Evolutionary conservation across 176 grass and related monocot species (phyloP).

Genomic region (Zoysia japonica): DNA sequence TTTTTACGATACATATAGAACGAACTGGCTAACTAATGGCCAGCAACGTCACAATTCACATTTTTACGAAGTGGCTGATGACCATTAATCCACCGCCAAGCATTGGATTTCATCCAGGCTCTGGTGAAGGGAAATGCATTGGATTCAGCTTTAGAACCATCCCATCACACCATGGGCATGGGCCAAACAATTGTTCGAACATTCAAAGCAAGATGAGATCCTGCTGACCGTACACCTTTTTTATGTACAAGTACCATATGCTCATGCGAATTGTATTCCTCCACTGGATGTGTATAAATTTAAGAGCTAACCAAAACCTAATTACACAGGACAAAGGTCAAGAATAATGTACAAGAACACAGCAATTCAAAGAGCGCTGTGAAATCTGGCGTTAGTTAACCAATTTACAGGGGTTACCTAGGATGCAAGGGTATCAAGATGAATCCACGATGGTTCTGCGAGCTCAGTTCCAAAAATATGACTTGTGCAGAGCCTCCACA

Average conservation of each 20-base stretch:
- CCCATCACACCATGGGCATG: neutral
- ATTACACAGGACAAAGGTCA: slow-evolving; percentile 45
- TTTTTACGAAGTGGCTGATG: neutral
- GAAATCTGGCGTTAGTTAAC: slow-evolving; percentile 46
- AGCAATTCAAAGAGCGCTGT: slow-evolving; percentile 33
- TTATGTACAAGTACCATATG: slow-evolving; percentile 19
- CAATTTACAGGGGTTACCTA: slow-evolving; percentile 61
- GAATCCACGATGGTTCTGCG: slow-evolving; percentile 28
- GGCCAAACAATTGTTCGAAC: neutral
- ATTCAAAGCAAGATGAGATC: slow-evolving; percentile 1
- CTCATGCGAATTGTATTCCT: slow-evolving; percentile 33
- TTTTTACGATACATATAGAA: neutral
- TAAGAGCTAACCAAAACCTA: slow-evolving; percentile 37
- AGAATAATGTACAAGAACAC: slow-evolving; percentile 52
- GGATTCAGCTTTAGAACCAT: neutral
- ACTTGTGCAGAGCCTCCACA: slow-evolving; percentile 45
- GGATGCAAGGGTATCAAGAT: slow-evolving; percentile 31
- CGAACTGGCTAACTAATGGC: too few species aligned
- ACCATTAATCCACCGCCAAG: neutral
- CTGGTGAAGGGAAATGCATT: neutral
- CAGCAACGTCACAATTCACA: too few species aligned
- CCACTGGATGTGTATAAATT: slow-evolving; percentile 32
- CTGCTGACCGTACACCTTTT: slow-evolving; percentile 32
- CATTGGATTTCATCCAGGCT: slow-evolving; percentile 5
- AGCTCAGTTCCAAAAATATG: slow-evolving; percentile 40